Percentiles rank a stretch among this genome's conserved stretches.
phyloP scores from a whole-genome alignment of 1,284 basidiomycete genomes.

The Neotropicomus parvogracilis region DNA sequence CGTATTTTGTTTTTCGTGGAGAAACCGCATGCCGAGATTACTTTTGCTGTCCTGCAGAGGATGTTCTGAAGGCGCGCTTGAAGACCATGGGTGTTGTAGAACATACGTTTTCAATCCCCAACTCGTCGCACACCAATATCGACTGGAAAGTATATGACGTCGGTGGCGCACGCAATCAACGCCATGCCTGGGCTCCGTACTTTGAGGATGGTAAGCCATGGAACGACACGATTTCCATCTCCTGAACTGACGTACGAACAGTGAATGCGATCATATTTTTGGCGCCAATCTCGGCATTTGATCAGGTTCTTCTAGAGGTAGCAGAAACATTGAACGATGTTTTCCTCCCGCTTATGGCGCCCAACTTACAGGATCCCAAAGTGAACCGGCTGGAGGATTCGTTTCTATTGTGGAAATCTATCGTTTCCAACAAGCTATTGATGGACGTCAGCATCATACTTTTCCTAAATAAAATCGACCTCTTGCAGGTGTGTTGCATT shows the following conservation, averaged over 20 bases:
- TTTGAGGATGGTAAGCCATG: slow-evolving; percentile 66
- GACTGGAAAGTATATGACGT: slow-evolving; percentile 81
- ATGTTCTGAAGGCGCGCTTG: slow-evolving; percentile 65
- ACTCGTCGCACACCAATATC: slow-evolving; percentile 52
- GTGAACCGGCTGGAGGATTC: slow-evolving; percentile 78
- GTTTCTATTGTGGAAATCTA: slow-evolving; percentile 62
- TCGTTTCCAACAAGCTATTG: slow-evolving; percentile 67
- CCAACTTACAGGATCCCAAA: slow-evolving; percentile 48
- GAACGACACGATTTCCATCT: not conserved
- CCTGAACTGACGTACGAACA: slow-evolving; percentile 29
- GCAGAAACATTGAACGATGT: slow-evolving; percentile 1
- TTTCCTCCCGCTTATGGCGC: slow-evolving; percentile 2
- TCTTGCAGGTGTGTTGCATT: slow-evolving; percentile 51
- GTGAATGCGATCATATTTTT: slow-evolving; percentile 83
- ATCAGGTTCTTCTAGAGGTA: slow-evolving; percentile 75
- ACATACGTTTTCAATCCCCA: slow-evolving; percentile 65
- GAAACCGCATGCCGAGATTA: not conserved
- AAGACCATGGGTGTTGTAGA: slow-evolving; percentile 78
- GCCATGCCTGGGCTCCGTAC: slow-evolving; percentile 79
- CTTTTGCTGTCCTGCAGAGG: slow-evolving; percentile 44
- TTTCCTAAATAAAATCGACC: slow-evolving; percentile 76
- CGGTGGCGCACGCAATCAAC: slow-evolving; percentile 70
- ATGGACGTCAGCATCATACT: slow-evolving; percentile 68
- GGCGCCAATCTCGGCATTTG: slow-evolving; percentile 79
- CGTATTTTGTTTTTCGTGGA: slow-evolving; percentile 23